Evolutionary conservation across 148 eudicot species (phyloP).

Genomic region (Amaranthus palmeri): DNA sequence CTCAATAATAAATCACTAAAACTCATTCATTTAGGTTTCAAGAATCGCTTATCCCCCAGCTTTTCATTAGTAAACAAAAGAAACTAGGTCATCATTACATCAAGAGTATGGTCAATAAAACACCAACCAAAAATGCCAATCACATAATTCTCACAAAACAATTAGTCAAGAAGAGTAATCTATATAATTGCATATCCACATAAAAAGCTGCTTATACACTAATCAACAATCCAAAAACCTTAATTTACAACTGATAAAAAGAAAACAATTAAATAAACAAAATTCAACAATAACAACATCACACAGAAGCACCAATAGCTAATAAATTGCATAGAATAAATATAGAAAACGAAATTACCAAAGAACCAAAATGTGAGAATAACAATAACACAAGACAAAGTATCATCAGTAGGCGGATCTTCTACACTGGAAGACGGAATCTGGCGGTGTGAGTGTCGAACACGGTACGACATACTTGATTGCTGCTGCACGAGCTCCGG

Average conservation of each 20-base stretch:
- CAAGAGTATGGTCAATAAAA: too few relatives aligned
- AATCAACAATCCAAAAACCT: background rate
- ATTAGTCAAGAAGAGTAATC: too few relatives aligned
- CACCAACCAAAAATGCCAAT: too few relatives aligned
- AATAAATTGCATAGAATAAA: background rate
- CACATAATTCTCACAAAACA: too few relatives aligned
- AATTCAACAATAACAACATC: background rate
- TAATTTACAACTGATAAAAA: background rate
- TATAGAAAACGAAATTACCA: constrained; percentile 29
- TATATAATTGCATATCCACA: too few relatives aligned
- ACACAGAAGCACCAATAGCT: background rate
- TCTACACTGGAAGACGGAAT: background rate
- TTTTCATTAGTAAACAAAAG: too few relatives aligned
- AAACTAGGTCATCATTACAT: too few relatives aligned
- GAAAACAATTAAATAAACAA: background rate
- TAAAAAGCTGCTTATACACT: background rate
- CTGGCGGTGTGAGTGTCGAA: constrained; percentile 3
- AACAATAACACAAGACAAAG: constrained; percentile 54
- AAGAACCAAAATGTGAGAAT: constrained; percentile 64
- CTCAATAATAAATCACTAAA: too few relatives aligned
- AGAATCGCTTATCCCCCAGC: too few relatives aligned
- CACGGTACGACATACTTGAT: constrained; percentile 28
- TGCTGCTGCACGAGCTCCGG: constrained; percentile 25
- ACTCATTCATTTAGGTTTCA: too few relatives aligned
- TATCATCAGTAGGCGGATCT: constrained; percentile 36